Base-by-base conservation (phyloP, 345 rosid genomes). In the Microthlaspi erraticum region DNA sequence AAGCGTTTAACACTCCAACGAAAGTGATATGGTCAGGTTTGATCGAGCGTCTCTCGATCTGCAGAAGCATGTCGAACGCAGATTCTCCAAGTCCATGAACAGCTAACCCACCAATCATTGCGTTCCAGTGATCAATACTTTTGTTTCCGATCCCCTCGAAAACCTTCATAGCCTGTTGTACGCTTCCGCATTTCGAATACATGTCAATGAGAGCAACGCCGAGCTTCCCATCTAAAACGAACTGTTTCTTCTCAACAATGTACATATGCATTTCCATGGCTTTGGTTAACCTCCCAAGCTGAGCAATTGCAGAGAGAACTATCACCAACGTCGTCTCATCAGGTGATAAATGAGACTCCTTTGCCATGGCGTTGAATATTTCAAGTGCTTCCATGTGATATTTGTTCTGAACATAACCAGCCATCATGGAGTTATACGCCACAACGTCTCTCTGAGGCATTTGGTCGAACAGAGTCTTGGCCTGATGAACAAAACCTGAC, bases 141-240 rank as follows among this genome's bases (percentile, higher is more conserved):
- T 74, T 86, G 36, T 68, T 77, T 67, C 62, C 18, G 8, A 81
- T 66, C 3, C 71, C 70, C 10, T 70, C 43, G 46, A 86, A 86
- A 60, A 84, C 75, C n/a, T 36, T n/a, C 73, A 74, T 67, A 17
- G 87, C 87, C 6, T 80, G 75, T 52, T 84, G 76, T 49, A 86
- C 68, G 68, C 73, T 72, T 38, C 91, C 91, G 16, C 87, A 86
- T 68, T 84, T 86, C 0, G 85, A 81, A 66, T 81, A 84, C 85
- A 83, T 80, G 43, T 86, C 87, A 52, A 83, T 70, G 18, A 86
- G 81, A 63, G 88, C 83, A 72, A 83, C 87, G 0, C 91, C 91
- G 13, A 86, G 80, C 60, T 77, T 79, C 17, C 82, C 73, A 67
- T 76, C 81, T 37, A 81, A 37, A 32, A 13, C 10, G 20, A 84